Conservation (phyloP, 2,329 filamentous ascomycete genomes). For the Fusarium duplospermum region DNA sequence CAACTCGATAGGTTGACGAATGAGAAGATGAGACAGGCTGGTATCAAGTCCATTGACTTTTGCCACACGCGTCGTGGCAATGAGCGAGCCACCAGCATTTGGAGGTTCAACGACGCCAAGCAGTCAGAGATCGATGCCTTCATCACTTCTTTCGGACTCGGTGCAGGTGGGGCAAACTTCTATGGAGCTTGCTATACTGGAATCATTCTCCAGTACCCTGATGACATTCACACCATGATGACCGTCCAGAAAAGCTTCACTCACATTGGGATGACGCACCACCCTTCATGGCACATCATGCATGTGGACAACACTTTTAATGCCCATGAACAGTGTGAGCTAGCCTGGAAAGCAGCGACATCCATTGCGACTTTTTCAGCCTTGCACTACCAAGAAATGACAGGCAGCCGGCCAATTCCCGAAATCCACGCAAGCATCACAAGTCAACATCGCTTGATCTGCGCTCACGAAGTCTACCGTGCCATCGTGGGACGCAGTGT, state of each 20-base stretch:
- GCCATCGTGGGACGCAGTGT: rapidly evolving
- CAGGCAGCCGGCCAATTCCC: no score
- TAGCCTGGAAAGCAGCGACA: background rate
- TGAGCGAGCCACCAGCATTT: rapidly evolving
- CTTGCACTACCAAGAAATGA: no score
- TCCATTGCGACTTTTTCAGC: no score
- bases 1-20: background rate
- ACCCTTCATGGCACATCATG: rapidly evolving
- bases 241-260: background rate
- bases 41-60: background rate
- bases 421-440: background rate
- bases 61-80: background rate
- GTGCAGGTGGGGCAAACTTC: background rate
- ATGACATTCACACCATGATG: background rate
- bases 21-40: background rate
- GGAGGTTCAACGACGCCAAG: background rate
- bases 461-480: background rate
- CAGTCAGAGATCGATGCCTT: background rate
- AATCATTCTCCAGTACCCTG: background rate
- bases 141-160: background rate
- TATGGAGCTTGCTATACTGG: background rate
- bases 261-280: background rate
- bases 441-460: background rate
- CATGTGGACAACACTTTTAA: background rate
- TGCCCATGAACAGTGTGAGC: background rate